Conservation (phyloP, 805 yeast genomes). For the Candida bentonensis region DNA sequence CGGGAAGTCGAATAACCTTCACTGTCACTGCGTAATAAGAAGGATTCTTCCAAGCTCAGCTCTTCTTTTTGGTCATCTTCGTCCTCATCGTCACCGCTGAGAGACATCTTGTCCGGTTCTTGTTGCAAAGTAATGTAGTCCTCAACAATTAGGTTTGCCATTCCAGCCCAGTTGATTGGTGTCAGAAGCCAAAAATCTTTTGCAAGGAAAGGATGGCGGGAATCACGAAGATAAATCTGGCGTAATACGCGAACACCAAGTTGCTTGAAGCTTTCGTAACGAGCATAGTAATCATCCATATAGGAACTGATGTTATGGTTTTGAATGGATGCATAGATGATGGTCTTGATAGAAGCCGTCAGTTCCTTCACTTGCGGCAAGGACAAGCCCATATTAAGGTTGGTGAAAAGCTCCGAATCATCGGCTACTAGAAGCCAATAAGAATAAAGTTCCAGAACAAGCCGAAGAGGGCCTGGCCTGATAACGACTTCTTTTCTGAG, state of each 20-base stretch:
- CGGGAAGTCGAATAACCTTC: constrained; percentile 10
- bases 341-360: constrained; percentile 33
- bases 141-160: constrained; percentile 23
- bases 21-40: background rate
- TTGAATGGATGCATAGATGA: constrained; percentile 39
- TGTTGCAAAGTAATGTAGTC: constrained; percentile 3
- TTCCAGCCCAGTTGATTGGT: constrained; percentile 15
- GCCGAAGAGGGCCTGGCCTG: constrained; percentile 22
- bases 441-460: constrained; percentile 49
- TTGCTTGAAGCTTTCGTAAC: constrained; percentile 15
- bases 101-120: too few relatives aligned
- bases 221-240: constrained; percentile 51
- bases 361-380: constrained; percentile 27
- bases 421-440: constrained; percentile 54
- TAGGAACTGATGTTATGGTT: constrained; percentile 9
- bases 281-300: constrained; percentile 1
- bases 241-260: constrained; percentile 40
- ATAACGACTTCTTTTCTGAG: background rate
- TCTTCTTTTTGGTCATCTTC: constrained; percentile 6
- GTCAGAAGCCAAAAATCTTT: constrained; percentile 40
- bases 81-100: constrained; percentile 10
- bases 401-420: constrained; percentile 42
- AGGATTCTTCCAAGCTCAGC: background rate
- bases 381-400: constrained; percentile 27
- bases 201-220: constrained; percentile 41